Evolutionary conservation across 1,284 basidiomycete species (phyloP).

Genomic region (Coriolopsis trogii): DNA sequence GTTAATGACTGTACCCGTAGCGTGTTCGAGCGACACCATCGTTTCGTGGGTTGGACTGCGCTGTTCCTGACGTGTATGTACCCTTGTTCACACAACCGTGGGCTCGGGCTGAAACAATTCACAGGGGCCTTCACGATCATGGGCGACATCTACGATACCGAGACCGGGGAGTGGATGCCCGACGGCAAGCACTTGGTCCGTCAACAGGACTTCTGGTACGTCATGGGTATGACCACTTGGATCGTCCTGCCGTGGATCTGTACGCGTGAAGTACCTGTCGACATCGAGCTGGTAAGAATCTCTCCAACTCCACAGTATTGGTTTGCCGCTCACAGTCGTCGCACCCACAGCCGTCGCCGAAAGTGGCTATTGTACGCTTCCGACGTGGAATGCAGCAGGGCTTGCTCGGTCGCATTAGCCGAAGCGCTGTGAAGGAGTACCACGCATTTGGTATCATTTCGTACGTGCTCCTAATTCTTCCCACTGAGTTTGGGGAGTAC

Average conservation of each 20-base stretch:
- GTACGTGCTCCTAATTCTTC: constrained; percentile 34
- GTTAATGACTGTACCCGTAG: constrained; percentile 37
- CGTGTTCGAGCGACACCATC: constrained; percentile 74
- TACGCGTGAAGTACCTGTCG: constrained; percentile 70
- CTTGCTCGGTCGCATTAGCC: constrained; percentile 58
- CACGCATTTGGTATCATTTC: constrained; percentile 66
- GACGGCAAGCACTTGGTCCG: constrained; percentile 55
- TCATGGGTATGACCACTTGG: constrained; percentile 73
- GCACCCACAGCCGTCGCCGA: constrained; percentile 53
- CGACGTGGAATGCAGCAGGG: constrained; percentile 68
- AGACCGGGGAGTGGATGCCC: constrained; percentile 56
- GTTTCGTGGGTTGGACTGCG: constrained; percentile 74
- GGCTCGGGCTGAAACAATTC: constrained; percentile 1
- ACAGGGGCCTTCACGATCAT: constrained; percentile 68
- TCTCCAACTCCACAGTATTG: too few species aligned
- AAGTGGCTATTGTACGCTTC: constrained; percentile 62
- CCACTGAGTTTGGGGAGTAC: constrained; percentile 20
- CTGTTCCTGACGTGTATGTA: constrained; percentile 59
- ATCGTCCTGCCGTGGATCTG: constrained; percentile 77
- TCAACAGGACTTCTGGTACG: constrained; percentile 78
- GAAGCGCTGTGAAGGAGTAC: constrained; percentile 60
- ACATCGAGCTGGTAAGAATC: constrained; percentile 68
- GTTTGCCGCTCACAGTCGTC: constrained; percentile 2
- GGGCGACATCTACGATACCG: constrained; percentile 59
- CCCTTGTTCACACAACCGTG: constrained; percentile 6